Conservation (phyloP, 2,329 filamentous ascomycete genomes). For the Aspergillus fijiensis region DNA sequence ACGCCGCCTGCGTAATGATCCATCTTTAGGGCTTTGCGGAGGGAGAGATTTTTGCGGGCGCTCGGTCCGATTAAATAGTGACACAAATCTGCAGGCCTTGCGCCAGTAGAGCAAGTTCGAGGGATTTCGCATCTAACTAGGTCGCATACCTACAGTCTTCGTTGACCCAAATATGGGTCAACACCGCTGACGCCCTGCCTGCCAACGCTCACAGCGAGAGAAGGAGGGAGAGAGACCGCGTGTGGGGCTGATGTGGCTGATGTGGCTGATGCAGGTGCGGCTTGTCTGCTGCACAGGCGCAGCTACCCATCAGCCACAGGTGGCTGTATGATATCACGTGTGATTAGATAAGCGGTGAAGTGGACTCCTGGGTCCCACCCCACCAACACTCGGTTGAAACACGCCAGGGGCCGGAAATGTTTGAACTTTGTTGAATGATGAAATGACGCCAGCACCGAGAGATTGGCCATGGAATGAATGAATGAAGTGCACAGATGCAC, state of each 20-base stretch:
- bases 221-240: too few species aligned
- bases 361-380: background rate
- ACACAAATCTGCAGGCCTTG: background rate
- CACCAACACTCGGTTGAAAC: background rate
- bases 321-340: background rate
- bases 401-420: constrained; percentile 5
- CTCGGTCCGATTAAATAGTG: background rate
- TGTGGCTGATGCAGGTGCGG: background rate
- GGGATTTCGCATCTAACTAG: background rate
- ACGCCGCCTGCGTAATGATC: background rate
- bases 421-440: background rate
- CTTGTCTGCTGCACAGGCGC: background rate
- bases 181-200: background rate
- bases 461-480: background rate
- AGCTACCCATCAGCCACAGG: background rate
- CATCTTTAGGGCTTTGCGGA: background rate
- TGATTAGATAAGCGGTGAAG: background rate
- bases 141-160: background rate
- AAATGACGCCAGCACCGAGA: background rate
- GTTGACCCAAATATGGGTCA: background rate
- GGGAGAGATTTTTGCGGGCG: background rate
- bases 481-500: background rate
- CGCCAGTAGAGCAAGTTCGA: background rate
- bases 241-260: background rate
- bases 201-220: background rate